Base-by-base conservation (phyloP, 2,329 filamentous ascomycete species). In the Huntiella abstrusa region DNA sequence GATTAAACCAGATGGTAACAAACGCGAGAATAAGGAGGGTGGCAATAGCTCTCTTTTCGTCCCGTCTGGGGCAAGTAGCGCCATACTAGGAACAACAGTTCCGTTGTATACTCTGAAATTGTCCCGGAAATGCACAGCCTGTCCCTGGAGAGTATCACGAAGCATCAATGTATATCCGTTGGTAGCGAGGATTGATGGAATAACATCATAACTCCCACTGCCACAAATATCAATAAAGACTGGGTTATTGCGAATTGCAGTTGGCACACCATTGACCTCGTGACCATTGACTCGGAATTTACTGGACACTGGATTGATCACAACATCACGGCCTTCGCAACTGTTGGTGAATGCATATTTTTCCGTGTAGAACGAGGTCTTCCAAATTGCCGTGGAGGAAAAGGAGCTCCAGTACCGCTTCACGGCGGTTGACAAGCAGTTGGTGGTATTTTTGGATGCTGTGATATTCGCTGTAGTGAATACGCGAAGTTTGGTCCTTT, bases 281-380 rank as follows among this genome's bases (percentile, higher is more conserved):
- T 58, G 37, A 0, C 72, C 71, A 47, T 75, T 62, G 0, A 77
- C 62, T 0, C 75, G 59, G 0, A 79, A 56, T 17, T 67, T 59
- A 0, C 67, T 71, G 0, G 61, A 67, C 2, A 78, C 51, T 0
- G 73, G 42, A 50, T 73, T 71, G 51, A 67, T 67, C 19, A 28
- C 22, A 4, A 47, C 40, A 2, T 28, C 28, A 8, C 22, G 4
- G 22, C 2, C 22, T 28, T 28, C 22, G 8, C 6, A 28, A 28
- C 1, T 28, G 8, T 28, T 28, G 5, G 22, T 28, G 22, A 28
- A 28, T 28, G 22, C 22, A 28, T 28, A 28, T 8, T 28, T 8
- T 28, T 28, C 22, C 6, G 22, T 28, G 22, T 28, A 28, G 22
- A 28, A 28, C 8, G 22, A 28, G 22, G 22, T 28, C 22, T 28